Percentiles rank a stretch among this genome's conserved stretches.
These are phyloP conservation scores for Allium cepa DNA, from an alignment of 106 monocot species.

Conservation along the genomic window DNA sequence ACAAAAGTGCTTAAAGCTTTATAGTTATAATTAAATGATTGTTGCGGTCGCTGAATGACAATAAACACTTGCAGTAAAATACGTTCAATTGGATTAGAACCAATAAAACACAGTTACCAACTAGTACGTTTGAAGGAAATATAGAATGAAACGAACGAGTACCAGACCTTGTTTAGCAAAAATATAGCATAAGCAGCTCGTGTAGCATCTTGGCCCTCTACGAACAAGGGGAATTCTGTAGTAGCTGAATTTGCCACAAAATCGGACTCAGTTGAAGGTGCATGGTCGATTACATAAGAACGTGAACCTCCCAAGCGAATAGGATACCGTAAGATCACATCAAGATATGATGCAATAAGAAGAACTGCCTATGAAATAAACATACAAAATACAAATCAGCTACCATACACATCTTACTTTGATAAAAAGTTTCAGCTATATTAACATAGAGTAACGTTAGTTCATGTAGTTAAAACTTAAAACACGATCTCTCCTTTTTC, in stretches of 20 bases:
- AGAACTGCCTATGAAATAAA: constrained; percentile 39
- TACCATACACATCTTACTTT: too few relatives aligned
- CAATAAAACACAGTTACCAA: too few relatives aligned
- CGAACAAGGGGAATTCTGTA: constrained; percentile 81
- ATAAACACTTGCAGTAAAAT: too few relatives aligned
- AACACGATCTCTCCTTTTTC: too few relatives aligned
- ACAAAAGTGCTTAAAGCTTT: too few relatives aligned
- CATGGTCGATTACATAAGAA: constrained; percentile 76
- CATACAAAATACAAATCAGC: not conserved
- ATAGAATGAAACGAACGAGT: constrained; percentile 1
- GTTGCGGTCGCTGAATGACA: too few relatives aligned
- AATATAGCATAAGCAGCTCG: constrained; percentile 92
- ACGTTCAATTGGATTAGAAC: too few relatives aligned
- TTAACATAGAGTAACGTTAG: too few relatives aligned
- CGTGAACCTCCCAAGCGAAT: constrained; percentile 69
- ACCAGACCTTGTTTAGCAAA: constrained; percentile 84
- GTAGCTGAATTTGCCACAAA: constrained; percentile 15
- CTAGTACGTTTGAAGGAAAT: not conserved
- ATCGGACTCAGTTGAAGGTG: constrained; percentile 58
- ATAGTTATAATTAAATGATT: too few relatives aligned
- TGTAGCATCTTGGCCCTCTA: constrained; percentile 92
- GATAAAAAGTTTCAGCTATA: not conserved
- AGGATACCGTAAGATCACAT: constrained; percentile 75
- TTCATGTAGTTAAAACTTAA: too few relatives aligned
- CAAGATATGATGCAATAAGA: constrained; percentile 75